Evolutionary conservation across 768 basidiomycete species (phyloP), one percentile per base, ranked within the genome.

Genomic region (Gymnopilus dilepis): DNA sequence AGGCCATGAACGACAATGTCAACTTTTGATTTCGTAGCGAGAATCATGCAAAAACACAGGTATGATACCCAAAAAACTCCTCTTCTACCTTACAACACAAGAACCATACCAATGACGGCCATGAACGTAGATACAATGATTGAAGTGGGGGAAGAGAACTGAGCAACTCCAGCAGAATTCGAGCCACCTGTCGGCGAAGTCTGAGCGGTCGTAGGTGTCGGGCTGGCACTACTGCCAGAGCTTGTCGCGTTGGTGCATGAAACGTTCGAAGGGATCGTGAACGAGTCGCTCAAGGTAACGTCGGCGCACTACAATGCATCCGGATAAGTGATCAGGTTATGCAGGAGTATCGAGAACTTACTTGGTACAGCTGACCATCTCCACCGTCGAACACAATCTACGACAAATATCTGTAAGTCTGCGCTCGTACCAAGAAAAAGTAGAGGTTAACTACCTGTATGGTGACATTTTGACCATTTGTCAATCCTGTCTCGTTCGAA

Each of bases 361-460:
- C 90, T 80, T 94, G 91, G 75, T 81, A 93, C 7, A 95, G 80
- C 28, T 69, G 48, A 21, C 86, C 87, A 69, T 95, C 92, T 34
- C 91, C 91, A 40, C 90, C 91, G 64, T 85, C 74, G 69, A 75
- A 94, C 28, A 84, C 65, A 22, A 92, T 67, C 78, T 82, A 51
- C 11, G 11, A 28, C 26, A 28, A 47, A 7, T 15, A 15, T 4
- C n/a, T 2, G 47, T 17, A 21, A 26, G 21, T 21, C 17, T n/a
- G n/a, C n/a, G n/a, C n/a, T n/a, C n/a, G n/a, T n/a, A n/a, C n/a
- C n/a, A n/a, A n/a, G n/a, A n/a, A n/a, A n/a, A n/a, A n/a, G n/a
- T n/a, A n/a, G n/a, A n/a, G n/a, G n/a, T n/a, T n/a, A n/a, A n/a
- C 56, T 17, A 78, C 77, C 73, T 91, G 87, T 50, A 95, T 76